phyloP scores from a whole-genome alignment of 2,329 filamentous ascomycete genomes.

The Xylaria sp. region DNA sequence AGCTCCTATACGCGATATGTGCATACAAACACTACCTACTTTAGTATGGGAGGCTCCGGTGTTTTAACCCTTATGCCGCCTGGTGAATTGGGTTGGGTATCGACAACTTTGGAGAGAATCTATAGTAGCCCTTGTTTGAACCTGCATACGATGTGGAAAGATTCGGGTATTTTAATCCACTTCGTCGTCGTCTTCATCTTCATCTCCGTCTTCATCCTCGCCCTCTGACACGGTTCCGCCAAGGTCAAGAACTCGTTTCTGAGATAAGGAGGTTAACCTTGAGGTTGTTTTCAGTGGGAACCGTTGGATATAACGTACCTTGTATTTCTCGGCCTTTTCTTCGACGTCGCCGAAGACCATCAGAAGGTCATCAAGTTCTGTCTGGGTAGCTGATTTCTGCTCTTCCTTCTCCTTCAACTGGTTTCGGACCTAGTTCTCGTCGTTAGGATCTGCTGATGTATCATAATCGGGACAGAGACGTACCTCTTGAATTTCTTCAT shows the following conservation, averaged over 20 bases:
- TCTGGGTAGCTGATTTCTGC: constrained; percentile 65
- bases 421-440: constrained; percentile 29
- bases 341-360: constrained; percentile 82
- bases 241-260: constrained; percentile 64
- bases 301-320: constrained; percentile 52
- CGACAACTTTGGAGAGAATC: not conserved
- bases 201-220: constrained; percentile 58
- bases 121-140: constrained; percentile 11
- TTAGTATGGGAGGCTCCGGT: not conserved
- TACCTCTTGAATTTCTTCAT: constrained; percentile 40
- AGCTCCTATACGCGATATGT: constrained; percentile 6
- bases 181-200: constrained; percentile 36
- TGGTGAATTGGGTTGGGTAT: constrained; percentile 12
- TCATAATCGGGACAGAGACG: constrained; percentile 4
- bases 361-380: constrained; percentile 77
- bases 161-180: constrained; percentile 33
- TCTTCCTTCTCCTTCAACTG: constrained; percentile 55
- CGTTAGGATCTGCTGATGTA: constrained; percentile 15
- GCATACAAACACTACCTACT: constrained; percentile 7
- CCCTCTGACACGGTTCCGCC: constrained; percentile 75
- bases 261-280: constrained; percentile 28
- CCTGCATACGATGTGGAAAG: not conserved
- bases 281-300: not conserved
- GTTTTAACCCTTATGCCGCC: not conserved
- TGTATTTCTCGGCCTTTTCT: constrained; percentile 75